Percentiles rank a stretch among this genome's conserved stretches.
Evolutionary conservation across 805 yeast genomes (phyloP).

Genomic region (Saccharomycopsis olivae): DNA sequence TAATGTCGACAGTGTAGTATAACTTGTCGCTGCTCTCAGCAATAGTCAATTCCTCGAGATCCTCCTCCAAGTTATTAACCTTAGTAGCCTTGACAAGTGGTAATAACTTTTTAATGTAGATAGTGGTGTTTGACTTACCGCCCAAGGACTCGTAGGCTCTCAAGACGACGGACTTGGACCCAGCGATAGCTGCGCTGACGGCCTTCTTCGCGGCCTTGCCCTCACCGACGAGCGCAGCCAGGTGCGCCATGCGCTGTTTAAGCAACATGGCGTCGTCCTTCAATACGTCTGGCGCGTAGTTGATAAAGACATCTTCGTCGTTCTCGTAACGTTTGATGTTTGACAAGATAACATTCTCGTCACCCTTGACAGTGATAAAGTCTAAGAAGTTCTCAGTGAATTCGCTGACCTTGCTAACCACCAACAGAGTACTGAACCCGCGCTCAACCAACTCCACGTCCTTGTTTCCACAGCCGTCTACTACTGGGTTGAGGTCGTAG

Average conservation of each 20-base stretch:
- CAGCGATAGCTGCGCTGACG: constrained; percentile 20
- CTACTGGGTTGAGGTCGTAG: constrained; percentile 10
- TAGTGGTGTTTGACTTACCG: constrained; percentile 49
- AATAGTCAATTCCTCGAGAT: constrained; percentile 30
- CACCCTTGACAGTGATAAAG: constrained; percentile 11
- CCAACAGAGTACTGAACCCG: constrained; percentile 21
- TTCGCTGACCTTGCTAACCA: constrained; percentile 21
- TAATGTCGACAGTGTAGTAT: constrained; percentile 33
- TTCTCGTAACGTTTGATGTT: constrained; percentile 83
- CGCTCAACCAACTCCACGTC: constrained; percentile 21
- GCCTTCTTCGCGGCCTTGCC: constrained; percentile 24
- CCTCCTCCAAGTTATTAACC: constrained; percentile 52
- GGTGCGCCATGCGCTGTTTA: background rate
- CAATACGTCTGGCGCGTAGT: constrained; percentile 23
- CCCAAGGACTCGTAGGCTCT: constrained; percentile 87
- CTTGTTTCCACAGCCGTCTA: constrained; percentile 8
- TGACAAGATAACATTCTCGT: constrained; percentile 48
- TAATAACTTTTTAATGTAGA: constrained; percentile 32
- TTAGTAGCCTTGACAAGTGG: constrained; percentile 38
- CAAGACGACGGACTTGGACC: constrained; percentile 47
- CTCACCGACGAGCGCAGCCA: background rate
- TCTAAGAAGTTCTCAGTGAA: constrained; percentile 19
- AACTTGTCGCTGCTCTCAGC: constrained; percentile 20
- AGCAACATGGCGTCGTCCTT: constrained; percentile 3
- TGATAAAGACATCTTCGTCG: constrained; percentile 44